Conservation (phyloP, 179 eudicot genomes). For the Silene noctiflora region DNA sequence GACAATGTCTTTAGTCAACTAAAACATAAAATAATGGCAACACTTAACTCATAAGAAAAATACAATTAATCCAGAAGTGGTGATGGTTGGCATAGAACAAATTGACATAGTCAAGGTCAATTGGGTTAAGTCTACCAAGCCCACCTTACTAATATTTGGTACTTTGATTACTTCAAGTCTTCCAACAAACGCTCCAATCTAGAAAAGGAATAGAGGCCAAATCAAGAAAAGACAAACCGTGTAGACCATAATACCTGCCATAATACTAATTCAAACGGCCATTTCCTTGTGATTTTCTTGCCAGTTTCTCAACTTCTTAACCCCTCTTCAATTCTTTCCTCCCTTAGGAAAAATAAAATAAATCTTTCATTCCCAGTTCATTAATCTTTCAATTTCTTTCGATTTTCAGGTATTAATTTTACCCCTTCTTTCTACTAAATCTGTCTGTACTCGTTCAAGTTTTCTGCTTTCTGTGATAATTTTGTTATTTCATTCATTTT, state of each 20-base stretch:
- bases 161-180: no score
- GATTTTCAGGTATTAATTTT: background rate
- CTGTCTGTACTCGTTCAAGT: background rate
- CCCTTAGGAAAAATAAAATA: background rate
- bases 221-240: background rate
- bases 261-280: background rate
- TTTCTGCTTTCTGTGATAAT: background rate
- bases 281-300: background rate
- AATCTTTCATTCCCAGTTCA: background rate
- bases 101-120: constrained; percentile 1
- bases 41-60: background rate
- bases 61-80: background rate
- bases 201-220: no score
- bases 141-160: constrained; percentile 4
- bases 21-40: background rate
- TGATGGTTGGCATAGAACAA: background rate
- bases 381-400: background rate
- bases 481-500: constrained; percentile 5
- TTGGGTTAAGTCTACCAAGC: constrained; percentile 22
- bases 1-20: background rate
- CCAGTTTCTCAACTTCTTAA: background rate
- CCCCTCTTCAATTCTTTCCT: background rate
- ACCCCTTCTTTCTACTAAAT: background rate
- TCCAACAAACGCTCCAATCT: no score
- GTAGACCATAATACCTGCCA: background rate